Evolutionary conservation across 306 rosid genomes (phyloP), one percentile per base, ranked within the genome.

Genomic region (Vigna unguiculata): DNA sequence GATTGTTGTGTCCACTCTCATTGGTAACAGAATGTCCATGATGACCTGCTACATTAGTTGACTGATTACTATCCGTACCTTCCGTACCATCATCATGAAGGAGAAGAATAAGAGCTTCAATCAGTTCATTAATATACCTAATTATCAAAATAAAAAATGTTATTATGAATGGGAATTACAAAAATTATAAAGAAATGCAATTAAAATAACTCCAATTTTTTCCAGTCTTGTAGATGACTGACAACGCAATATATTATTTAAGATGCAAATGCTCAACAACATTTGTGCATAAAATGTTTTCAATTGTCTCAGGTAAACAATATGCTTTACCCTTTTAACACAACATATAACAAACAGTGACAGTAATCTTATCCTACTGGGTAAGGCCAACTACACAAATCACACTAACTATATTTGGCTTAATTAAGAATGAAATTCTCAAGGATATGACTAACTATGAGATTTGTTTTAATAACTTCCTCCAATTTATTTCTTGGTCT

Each of bases 111-210:
- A 92, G 81, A 65, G 83, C 64, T 85, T 92, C 98, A 46, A 96
- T 87, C 83, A 92, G 85, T 85, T 96, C 96, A 40, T 96, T 96
- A 75, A 96, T 83, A 63, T 77, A 89, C 93, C 99, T 96, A 93
- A 84, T 57, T 54, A 77, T 59, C 84, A 84, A 84, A 47, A 78
- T 46, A 53, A 53, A 25, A 55, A 32, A 69, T 71, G 70, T 17
- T 43, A 71, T 77, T 45, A 66, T 74, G 28, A 71, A 63, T 66
- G 64, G 38, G 84, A 49, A 32, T 69, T 69, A 61, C 61, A 69
- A 73, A 15, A 69, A 25, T 43, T 60, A 21, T 24, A 36, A 48
- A 58, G 58, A 59, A 80, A 66, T 8, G 5, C 7, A 52, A 21
- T 43, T 68, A 20, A 48, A 60, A 69, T 21, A 13, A 51, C 48